Conservation (phyloP, 371 early-diverging fungal species). For the Saksenaea vasiformis region DNA sequence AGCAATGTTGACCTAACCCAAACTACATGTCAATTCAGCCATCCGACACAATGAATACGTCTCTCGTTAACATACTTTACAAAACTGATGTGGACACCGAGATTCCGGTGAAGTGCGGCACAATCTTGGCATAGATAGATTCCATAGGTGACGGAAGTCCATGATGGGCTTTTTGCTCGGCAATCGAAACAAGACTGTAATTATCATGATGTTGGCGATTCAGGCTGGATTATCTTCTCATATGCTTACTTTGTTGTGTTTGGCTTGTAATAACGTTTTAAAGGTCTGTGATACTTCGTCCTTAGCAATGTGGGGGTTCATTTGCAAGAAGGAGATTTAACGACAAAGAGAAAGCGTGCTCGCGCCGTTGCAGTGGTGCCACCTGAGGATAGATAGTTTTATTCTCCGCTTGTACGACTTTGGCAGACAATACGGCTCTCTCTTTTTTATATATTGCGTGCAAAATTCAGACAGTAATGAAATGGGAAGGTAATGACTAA, state of each 20-base stretch:
- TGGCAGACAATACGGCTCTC: no score
- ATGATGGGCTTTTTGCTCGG: slow-evolving; percentile 91
- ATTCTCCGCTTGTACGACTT: neutral
- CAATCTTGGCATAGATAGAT: slow-evolving; percentile 98
- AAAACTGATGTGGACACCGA: slow-evolving; percentile 96
- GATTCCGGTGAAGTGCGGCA: slow-evolving; percentile 92
- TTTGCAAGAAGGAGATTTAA: neutral
- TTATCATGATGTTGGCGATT: neutral
- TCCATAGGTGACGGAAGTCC: slow-evolving; percentile 96
- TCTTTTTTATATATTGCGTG: neutral
- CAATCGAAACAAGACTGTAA: slow-evolving; percentile 95
- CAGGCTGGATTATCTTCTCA: neutral
- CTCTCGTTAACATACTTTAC: slow-evolving; percentile 69
- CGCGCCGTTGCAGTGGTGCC: no score
- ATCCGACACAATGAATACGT: neutral
- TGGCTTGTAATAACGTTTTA: slow-evolving; percentile 64
- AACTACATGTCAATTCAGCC: neutral
- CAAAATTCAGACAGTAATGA: neutral
- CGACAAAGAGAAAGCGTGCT: neutral
- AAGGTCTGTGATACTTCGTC: slow-evolving; percentile 68
- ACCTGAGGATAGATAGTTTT: neutral
- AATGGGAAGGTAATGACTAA: neutral
- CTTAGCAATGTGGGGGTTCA: slow-evolving; percentile 55
- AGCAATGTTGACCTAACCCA: slow-evolving; percentile 72
- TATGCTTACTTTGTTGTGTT: slow-evolving; percentile 73